Evolutionary conservation across 148 eudicot species (phyloP), one percentile per base, ranked within the genome.

Genomic region (Fallopia convolvulus): DNA sequence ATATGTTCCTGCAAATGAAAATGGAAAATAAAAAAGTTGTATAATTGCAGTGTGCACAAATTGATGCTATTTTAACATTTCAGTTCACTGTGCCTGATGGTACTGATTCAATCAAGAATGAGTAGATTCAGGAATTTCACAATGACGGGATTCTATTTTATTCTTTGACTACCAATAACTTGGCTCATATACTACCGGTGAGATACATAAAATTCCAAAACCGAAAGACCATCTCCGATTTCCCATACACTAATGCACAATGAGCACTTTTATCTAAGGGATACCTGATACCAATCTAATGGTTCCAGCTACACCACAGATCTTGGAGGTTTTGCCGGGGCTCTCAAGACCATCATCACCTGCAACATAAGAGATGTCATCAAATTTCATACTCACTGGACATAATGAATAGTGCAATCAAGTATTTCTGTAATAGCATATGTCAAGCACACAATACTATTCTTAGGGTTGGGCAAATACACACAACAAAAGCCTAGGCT

Each of bases 231-330:
- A 21, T 74, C 72, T 49, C 0, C 30, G 30, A 26, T 26, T 26
- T 26, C 30, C 60, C 46, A 46, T 26, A 49, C 74, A 75, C 33
- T 70, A 41, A 68, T 36, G 72, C 72, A 36, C 46, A 14, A 15
- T 68, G 44, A 11, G 39, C 44, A 68, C 53, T 47, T 60, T 49
- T 46, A 78, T 74, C 65, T 70, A 60, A 60, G 12, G 78, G 76
- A 68, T 88, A 95, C 99, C 99, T 92, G 97, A 83, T 52, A 92
- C 91, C 81, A 93, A 77, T 84, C 91, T 89, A 78, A 95, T 91
- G 75, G 97, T 88, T 83, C 99, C 99, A 77, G 87, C 91, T 14
- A 95, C 91, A 70, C 99, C 99, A 75, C 84, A 95, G 71, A 95
- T 86, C 23, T 81, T 87, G 39, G 90, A 89, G 71, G 87, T 82